Evolutionary conservation across 2,329 filamentous ascomycete genomes (phyloP).

Genomic region (Microdochium bolleyi): DNA sequence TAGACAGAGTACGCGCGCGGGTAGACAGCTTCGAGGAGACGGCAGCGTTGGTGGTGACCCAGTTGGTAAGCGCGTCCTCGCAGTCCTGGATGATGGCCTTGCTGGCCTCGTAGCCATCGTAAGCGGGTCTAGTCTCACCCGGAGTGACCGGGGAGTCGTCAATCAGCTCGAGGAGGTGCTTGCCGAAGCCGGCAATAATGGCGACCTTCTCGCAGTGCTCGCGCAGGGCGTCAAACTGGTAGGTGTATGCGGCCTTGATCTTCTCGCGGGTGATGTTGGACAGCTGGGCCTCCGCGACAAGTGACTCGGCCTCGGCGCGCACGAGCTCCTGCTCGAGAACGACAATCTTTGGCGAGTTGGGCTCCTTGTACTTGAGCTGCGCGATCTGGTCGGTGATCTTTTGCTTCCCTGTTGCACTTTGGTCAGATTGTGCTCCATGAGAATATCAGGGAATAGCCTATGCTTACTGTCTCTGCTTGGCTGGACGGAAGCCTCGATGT

Average conservation of each 20-base stretch:
- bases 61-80: conserved; percentile 94
- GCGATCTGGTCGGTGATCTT: conserved; percentile 99
- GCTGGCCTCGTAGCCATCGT: conserved; percentile 96
- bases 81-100: conserved; percentile 99
- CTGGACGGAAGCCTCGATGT: conserved; percentile 97
- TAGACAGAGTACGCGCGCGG: conserved; percentile 79
- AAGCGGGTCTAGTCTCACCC: conserved; percentile 89
- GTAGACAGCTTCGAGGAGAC: conserved; percentile 82
- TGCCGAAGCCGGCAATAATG: conserved; percentile 95
- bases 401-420: conserved; percentile 66
- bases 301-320: conserved; percentile 95
- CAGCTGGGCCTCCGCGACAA: conserved; percentile 94
- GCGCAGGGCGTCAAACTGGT: conserved; percentile 94
- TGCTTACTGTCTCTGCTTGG: conserved; percentile 88
- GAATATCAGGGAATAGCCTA: not conserved
- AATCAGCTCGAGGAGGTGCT: conserved; percentile 93
- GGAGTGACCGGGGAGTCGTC: conserved; percentile 96
- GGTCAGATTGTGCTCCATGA: conserved; percentile 9
- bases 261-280: conserved; percentile 99
- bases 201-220: conserved; percentile 98
- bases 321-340: conserved; percentile 98
- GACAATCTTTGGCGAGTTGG: conserved; percentile 94
- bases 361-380: conserved; percentile 99
- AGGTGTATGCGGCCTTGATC: conserved; percentile 95
- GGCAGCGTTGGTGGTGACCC: conserved; percentile 84